Base-by-base conservation (phyloP, 2,329 filamentous ascomycete genomes). In the Phialophora expanda region DNA sequence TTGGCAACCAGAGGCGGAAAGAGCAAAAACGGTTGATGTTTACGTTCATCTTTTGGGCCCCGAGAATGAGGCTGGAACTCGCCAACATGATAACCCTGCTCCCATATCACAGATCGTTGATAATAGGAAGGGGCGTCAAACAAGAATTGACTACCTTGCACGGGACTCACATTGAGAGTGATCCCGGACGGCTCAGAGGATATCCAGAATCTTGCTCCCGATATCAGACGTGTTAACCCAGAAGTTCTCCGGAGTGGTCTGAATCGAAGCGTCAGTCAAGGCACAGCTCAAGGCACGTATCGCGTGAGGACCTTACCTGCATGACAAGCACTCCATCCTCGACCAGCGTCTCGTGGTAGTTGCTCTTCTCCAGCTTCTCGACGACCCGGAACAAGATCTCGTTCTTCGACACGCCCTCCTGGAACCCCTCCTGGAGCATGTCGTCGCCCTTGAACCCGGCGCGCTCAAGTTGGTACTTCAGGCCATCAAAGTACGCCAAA, bases 311-410 rank as follows among this genome's bases (percentile, higher is more conserved):
- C 51, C 55, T 59, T 38, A 65, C 62, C 50, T 65, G 82, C n/a
- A 87, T 71, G 64, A 82, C 84, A 24, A 86, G 73, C 32, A 80
- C 74, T 1, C 83, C 84, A 46, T 81, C 80, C 71, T 85, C 83
- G 32, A 85, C 64, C 2, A 81, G 75, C 20, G 74, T 72, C 77
- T 86, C 83, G 68, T 80, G 78, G 65, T 84, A 85, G 12, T 73
- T 75, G 5, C 69, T 73, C 62, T 78, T 76, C 69, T 74, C 70
- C 48, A 83, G 76, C 70, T 78, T 76, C 56, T 84, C 82, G 2
- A 84, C 82, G 44, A 86, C 70, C 30, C 83, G 78, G 69, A 85
- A 78, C 22, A 73, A 76, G 20, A 85, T 73, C 70, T 80, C 77
- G 46, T 75, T 76, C 69, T 76, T 80, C 9, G 78, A 75, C n/a